Evolutionary conservation across 169 alveolate species (phyloP), one percentile per base, ranked within the genome.

Genomic region (Amoebophrya sp.): DNA sequence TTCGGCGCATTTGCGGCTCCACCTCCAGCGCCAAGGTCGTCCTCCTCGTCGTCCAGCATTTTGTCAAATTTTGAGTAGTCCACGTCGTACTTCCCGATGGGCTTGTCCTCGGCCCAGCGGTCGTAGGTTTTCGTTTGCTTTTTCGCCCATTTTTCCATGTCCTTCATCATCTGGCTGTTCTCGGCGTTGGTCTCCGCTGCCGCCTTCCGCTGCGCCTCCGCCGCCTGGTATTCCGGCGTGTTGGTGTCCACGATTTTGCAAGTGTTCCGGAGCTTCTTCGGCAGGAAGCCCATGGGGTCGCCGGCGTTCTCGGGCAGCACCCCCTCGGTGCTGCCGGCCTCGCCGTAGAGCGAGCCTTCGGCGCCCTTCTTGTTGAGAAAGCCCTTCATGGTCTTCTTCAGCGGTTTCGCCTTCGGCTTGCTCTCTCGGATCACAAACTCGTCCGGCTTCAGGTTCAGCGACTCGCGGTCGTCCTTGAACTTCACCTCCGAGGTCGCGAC

Each of bases 241-340:
- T 18, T 18, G 29, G 32, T 89, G n/a, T 89, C 91, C 18, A 89
- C 91, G 40, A 89, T 89, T 66, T 89, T 39, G 91, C 91, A 89
- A 3, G 91, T 40, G 29, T 89, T 33, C 40, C 77, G 40, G 40
- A 89, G 40, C n/a, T 89, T 89, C 77, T 89, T 89, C 77, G 91
- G 91, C 33, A 89, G 91, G 77, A 39, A 89, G 18, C 91, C 91
- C 91, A 89, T 89, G 12, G 91, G 91, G n/a, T 89, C 91, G 39
- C 91, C 91, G n/a, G 91, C 91, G 40, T 89, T 89, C 40, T 89
- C 91, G 40, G 91, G 91, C 66, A 89, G 12, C 7, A 89, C 77
- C 0, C 91, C 91, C n/a, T 89, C 91, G 77, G 53, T 35, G 91
- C 91, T 89, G 7, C 91, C 91, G 35, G 29, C 12, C n/a, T 40